Evolutionary conservation across 352 stramenopile species (phyloP).

Genomic region (Phytophthora podocarpi): DNA sequence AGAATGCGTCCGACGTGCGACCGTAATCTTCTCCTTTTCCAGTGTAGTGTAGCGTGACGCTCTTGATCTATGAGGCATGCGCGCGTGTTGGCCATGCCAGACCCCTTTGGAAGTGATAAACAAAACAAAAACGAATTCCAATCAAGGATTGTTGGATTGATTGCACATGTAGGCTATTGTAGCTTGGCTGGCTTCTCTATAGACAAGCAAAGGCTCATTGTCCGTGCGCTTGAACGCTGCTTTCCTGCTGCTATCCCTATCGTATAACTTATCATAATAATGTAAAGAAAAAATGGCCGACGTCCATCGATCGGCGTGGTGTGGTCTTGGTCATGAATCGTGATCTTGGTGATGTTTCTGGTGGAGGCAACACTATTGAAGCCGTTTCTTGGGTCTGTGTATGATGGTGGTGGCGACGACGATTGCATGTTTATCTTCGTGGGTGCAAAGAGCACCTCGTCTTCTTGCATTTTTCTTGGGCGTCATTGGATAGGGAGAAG

Average conservation of each 20-base stretch:
- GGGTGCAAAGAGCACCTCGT: conserved; percentile 25
- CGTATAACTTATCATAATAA: conserved; percentile 43
- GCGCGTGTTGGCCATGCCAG: not conserved
- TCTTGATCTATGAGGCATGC: conserved; percentile 17
- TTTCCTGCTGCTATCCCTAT: conserved; percentile 27
- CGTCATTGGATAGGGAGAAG: conserved; percentile 25
- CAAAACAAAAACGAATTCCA: conserved; percentile 18
- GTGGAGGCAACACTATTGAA: not conserved
- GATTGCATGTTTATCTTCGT: conserved; percentile 31
- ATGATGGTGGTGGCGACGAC: not conserved
- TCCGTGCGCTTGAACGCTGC: conserved; percentile 9
- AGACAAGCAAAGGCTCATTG: conserved; percentile 25
- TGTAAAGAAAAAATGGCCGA: conserved; percentile 33
- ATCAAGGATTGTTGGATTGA: conserved; percentile 19
- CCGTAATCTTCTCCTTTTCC: not conserved
- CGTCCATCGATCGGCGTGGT: conserved; percentile 4
- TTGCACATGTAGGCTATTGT: conserved; percentile 25
- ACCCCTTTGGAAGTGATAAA: conserved; percentile 8
- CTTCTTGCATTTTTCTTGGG: conserved; percentile 40
- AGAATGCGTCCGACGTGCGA: not conserved
- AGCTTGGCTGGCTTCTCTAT: conserved; percentile 35
- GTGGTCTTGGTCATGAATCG: no score
- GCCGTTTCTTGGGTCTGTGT: not conserved
- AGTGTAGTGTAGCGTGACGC: conserved; percentile 14
- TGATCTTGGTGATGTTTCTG: conserved; percentile 28